Conservation (phyloP, 495 filamentous ascomycete genomes). For the Neurospora sp. region DNA sequence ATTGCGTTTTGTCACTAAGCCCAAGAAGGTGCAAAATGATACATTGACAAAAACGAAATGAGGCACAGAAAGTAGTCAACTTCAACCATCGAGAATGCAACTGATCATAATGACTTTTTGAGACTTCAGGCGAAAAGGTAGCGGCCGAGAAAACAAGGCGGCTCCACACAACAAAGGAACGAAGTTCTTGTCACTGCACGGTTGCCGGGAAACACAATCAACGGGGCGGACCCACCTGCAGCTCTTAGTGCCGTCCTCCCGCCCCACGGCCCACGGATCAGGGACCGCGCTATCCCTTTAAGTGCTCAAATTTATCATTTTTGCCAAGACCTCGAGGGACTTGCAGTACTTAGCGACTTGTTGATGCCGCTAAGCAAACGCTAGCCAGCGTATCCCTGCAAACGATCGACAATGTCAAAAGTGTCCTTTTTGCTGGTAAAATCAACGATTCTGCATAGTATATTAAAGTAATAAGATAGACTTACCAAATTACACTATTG, state of each 20-base stretch:
- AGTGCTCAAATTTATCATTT: too few relatives aligned
- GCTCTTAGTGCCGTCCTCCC: not conserved
- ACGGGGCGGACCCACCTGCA: not conserved
- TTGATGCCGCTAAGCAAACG: too few relatives aligned
- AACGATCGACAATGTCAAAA: too few relatives aligned
- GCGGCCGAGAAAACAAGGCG: not conserved
- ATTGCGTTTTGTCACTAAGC: not conserved
- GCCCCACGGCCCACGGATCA: not conserved
- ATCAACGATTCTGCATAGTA: too few relatives aligned
- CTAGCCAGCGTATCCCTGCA: too few relatives aligned
- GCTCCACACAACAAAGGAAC: not conserved
- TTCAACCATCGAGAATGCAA: not conserved
- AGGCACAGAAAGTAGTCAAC: not conserved
- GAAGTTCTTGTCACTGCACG: not conserved
- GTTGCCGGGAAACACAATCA: not conserved
- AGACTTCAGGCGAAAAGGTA: not conserved
- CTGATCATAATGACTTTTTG: too few relatives aligned
- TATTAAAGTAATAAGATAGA: too few relatives aligned
- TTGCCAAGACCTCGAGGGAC: too few relatives aligned
- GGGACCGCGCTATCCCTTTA: not conserved
- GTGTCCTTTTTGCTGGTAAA: too few relatives aligned
- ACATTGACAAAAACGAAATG: not conserved
- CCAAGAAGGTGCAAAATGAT: not conserved
- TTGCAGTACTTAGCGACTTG: too few relatives aligned
- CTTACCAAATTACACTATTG: too few relatives aligned